Evolutionary conservation across 129 eudicot genomes (phyloP).

Genomic region (Solidago caesia): DNA sequence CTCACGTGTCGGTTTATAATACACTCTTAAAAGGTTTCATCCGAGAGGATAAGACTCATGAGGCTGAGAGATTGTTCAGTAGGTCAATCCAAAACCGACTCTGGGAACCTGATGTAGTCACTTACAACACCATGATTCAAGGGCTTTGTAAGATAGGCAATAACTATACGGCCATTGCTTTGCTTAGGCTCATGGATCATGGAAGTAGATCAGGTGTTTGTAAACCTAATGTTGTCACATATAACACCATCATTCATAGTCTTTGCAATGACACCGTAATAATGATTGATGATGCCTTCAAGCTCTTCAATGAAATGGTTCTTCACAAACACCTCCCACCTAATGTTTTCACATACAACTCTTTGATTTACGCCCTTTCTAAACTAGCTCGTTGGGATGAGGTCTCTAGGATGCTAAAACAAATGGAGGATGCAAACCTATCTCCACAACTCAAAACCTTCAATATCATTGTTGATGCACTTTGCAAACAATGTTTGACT

Average conservation of each 20-base stretch:
- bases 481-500: too few species aligned
- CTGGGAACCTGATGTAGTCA: constrained; percentile 14
- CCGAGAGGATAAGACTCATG: background rate
- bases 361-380: background rate
- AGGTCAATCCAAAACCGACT: background rate
- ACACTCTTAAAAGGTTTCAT: constrained; percentile 3
- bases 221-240: background rate
- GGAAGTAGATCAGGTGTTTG: background rate
- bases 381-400: constrained; percentile 2
- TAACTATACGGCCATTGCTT: background rate
- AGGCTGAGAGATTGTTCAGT: constrained; percentile 14
- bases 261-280: background rate
- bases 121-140: constrained; percentile 9
- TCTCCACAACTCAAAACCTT: too few species aligned
- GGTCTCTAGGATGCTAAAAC: background rate
- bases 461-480: too few species aligned
- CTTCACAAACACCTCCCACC: background rate
- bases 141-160: constrained; percentile 16
- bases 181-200: constrained; percentile 12
- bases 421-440: too few species aligned
- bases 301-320: background rate
- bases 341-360: constrained; percentile 1
- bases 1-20: background rate
- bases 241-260: constrained; percentile 3
- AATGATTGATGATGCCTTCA: background rate